Evolutionary conservation across 1,139 yeast genomes (phyloP).

Genomic region (Zygotorulaspora mrakii): DNA sequence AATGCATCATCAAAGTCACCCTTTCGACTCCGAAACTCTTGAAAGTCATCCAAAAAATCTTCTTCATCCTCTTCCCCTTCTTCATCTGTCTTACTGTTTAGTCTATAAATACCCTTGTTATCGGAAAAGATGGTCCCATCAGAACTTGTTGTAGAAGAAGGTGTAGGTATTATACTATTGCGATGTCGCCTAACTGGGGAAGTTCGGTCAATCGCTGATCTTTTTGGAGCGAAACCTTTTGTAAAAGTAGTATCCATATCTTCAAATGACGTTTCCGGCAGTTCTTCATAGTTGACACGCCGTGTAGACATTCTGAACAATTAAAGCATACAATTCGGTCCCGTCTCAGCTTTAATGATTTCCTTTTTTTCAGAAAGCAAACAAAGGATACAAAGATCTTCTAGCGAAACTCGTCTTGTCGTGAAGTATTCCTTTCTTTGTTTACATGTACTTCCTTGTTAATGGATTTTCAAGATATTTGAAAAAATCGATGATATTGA

Average conservation of each 20-base stretch:
- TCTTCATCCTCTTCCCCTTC: slow-evolving; percentile 25
- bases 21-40: slow-evolving; percentile 29
- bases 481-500: background rate
- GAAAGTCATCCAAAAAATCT: slow-evolving; percentile 31
- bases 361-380: too few relatives aligned
- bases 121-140: slow-evolving; percentile 32
- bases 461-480: slow-evolving; percentile 1
- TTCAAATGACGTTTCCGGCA: slow-evolving; percentile 34
- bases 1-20: slow-evolving; percentile 30
- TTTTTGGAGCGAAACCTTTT: slow-evolving; percentile 11
- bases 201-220: slow-evolving; percentile 5
- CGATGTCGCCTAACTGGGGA: slow-evolving; percentile 13
- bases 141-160: slow-evolving; percentile 32
- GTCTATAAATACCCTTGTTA: slow-evolving; percentile 13
- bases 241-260: slow-evolving; percentile 32
- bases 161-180: slow-evolving; percentile 18
- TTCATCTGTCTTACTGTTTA: slow-evolving; percentile 18
- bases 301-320: slow-evolving; percentile 22
- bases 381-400: too few relatives aligned
- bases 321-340: background rate
- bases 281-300: slow-evolving; percentile 20
- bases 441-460: background rate
- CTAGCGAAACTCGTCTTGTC: too few relatives aligned
- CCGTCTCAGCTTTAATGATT: background rate
- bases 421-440: background rate